A percentile compares a stretch with the other conserved stretches of the same genome.
Evolutionary conservation across 331 rosid species (phyloP).

Genomic region (Phaseolus coccineus): DNA sequence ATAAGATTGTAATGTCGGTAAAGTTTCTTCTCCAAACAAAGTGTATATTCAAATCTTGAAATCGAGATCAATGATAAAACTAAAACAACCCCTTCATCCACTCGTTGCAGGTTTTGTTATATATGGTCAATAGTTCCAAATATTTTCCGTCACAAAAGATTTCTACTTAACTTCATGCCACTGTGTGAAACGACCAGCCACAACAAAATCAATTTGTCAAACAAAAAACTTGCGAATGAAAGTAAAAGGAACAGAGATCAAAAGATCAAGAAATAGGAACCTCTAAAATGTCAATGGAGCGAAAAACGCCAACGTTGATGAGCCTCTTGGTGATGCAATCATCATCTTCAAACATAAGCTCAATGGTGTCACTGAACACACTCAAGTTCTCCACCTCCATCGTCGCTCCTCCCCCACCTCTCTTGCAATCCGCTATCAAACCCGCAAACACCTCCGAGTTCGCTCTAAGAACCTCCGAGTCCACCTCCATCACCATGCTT

Average conservation of each 20-base stretch:
- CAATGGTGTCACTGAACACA: constrained; percentile 1
- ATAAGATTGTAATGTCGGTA: no score
- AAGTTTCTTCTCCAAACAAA: no score
- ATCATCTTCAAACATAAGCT: constrained; percentile 9
- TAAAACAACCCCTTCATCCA: no score
- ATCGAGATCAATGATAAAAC: no score
- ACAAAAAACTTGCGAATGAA: not conserved
- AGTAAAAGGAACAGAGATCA: not conserved
- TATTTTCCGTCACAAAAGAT: not conserved
- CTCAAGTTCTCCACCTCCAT: constrained; percentile 11
- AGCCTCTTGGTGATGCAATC: constrained; percentile 10
- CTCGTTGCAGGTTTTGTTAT: no score
- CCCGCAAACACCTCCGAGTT: constrained; percentile 31
- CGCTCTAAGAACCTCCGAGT: not conserved
- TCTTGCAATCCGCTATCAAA: constrained; percentile 17
- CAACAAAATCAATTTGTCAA: not conserved
- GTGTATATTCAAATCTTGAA: no score
- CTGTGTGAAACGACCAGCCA: not conserved
- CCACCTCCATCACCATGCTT: constrained; percentile 17
- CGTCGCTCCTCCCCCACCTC: constrained; percentile 6
- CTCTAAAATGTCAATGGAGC: constrained; percentile 6
- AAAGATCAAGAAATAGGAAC: not conserved
- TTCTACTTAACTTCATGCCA: not conserved
- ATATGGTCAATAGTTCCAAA: not conserved
- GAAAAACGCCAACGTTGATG: not conserved